Conservation (phyloP, 345 rosid genomes). For the Erysimum cheiranthoides region DNA sequence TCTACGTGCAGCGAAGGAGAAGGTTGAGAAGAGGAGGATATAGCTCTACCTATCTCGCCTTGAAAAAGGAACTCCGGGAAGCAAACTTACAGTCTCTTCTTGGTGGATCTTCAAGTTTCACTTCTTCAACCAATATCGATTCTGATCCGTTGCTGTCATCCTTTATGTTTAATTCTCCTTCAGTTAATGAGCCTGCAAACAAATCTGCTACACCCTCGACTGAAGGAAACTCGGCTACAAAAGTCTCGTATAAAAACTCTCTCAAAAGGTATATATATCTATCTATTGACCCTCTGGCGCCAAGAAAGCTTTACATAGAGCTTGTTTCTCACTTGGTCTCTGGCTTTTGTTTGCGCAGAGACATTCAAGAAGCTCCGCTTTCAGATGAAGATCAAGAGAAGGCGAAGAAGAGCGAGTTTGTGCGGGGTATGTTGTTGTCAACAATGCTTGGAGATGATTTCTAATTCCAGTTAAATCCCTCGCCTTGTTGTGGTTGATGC, state of each 20-base stretch:
- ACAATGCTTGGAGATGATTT: conserved; percentile 59
- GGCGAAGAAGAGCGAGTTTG: conserved; percentile 62
- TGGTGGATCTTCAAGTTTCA: conserved; percentile 61
- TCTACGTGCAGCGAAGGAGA: conserved; percentile 73
- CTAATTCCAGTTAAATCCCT: conserved; percentile 42
- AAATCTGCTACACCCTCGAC: conserved; percentile 37
- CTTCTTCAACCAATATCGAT: conserved; percentile 62
- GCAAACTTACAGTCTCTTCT: conserved; percentile 71
- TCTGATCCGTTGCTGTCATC: conserved; percentile 77
- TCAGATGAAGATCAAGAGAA: conserved; percentile 67
- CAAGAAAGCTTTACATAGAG: neutral
- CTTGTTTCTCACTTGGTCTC: conserved; percentile 24
- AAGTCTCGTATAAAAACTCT: conserved; percentile 43
- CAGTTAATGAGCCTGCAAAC: conserved; percentile 35
- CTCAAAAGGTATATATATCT: conserved; percentile 54
- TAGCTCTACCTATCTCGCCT: conserved; percentile 58
- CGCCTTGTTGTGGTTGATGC: conserved; percentile 35
- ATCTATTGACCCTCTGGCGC: neutral
- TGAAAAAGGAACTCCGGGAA: conserved; percentile 75
- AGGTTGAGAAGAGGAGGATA: conserved; percentile 67
- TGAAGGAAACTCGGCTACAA: conserved; percentile 22
- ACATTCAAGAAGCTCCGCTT: conserved; percentile 43
- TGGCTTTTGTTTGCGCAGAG: conserved; percentile 46
- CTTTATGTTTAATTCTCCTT: conserved; percentile 54
- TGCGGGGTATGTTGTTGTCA: conserved; percentile 63